Base-by-base conservation (phyloP, 2,329 filamentous ascomycete species). In the Stenocarpella maydis region DNA sequence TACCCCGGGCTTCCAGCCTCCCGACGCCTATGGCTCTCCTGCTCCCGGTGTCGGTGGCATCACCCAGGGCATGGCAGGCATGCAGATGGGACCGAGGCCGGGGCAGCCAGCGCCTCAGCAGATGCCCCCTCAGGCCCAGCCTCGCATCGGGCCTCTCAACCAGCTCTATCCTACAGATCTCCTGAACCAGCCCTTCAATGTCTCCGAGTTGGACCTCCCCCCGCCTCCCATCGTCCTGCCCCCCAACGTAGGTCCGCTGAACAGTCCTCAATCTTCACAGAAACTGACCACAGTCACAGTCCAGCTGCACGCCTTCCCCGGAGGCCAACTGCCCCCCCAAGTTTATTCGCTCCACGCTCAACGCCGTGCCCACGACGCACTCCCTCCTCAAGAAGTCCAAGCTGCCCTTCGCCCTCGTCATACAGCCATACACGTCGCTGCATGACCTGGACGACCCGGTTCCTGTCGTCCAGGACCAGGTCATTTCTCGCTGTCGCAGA, bases 321-420 rank as follows among this genome's bases (percentile, higher is more conserved):
- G 86, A 92, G 78, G 91, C 96, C 71, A 99, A 98, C 82, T 97
- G 95, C 83, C 90, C 94, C 67, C 88, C 95, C 28, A 97, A 97
- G 85, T 99, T 97, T 79, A 91, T 98, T 73, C 93, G 96, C 75
- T 98, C 96, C 24, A 98, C 96, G 7, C 83, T 99, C 73, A 98
- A 98, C 80, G 94, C 94, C 31, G 91, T 98, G 52, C 96, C 96
- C 3, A 97, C 94, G 26, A 98, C 93, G 69, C 90, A 97, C 80
- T 96, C 93, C 24, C 87, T 98, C 31, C 87, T 99, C 71, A 99
- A 98, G 84, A 98, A 98, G 84, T 97, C 95, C 68, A 96, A 95
- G 81, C 87, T 99, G 69, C 96, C 96, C 0, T 97, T 98, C 78
- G 95, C 95, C 49, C 90, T 99, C 45, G 91, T 98, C 72, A 98